These are phyloP conservation scores for Syzygium jambos DNA, from an alignment of 345 rosid species.

Conservation along the genomic window DNA sequence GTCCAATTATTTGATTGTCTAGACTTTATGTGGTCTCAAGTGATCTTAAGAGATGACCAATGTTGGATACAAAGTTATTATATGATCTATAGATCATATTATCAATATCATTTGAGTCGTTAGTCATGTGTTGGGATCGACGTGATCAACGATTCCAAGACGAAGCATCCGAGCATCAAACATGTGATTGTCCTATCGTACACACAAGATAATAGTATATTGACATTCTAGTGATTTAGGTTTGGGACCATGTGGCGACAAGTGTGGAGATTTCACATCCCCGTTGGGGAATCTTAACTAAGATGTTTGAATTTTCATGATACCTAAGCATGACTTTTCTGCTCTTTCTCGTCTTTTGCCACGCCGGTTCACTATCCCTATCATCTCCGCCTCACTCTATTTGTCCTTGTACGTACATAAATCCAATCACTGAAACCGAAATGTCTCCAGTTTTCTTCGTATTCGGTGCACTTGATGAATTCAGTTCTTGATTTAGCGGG, in stretches of 20 bases:
- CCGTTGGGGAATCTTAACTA: neutral
- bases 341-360: neutral
- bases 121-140: neutral
- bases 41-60: neutral
- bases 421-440: neutral
- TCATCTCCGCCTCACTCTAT: neutral
- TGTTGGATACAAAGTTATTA: neutral
- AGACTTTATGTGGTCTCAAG: neutral
- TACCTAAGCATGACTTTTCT: neutral
- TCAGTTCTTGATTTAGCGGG: neutral
- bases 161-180: neutral
- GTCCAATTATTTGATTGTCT: neutral
- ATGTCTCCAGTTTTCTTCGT: neutral
- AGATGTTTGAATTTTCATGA: neutral
- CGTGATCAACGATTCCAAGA: neutral
- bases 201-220: neutral
- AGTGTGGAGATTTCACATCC: neutral
- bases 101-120: neutral
- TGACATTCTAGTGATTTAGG: neutral
- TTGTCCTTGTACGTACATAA: neutral
- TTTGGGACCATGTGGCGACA: neutral
- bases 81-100: neutral
- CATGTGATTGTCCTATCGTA: neutral
- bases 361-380: neutral
- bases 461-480: neutral